Percentiles rank a stretch among this genome's conserved stretches.
phyloP scores from a whole-genome alignment of 2,329 filamentous ascomycete genomes.

The Plenodomus lindquistii region DNA sequence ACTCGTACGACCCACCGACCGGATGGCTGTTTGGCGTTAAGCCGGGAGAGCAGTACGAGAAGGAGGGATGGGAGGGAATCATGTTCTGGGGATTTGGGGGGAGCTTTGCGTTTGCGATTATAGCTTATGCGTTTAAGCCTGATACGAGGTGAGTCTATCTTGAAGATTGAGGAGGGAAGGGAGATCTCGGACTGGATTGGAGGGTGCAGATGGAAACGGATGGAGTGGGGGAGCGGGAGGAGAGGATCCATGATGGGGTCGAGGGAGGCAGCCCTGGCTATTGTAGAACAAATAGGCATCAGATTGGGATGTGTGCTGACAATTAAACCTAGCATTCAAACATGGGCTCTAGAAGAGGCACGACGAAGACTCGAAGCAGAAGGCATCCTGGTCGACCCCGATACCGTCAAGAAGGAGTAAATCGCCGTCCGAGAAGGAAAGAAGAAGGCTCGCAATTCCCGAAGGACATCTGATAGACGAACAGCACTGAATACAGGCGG shows the following conservation, averaged over 20 bases:
- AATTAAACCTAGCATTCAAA: slow-evolving; percentile 77
- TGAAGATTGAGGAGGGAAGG: not conserved
- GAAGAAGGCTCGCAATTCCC: not conserved
- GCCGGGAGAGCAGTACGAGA: slow-evolving; percentile 92
- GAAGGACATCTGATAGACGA: not conserved
- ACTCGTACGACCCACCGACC: slow-evolving; percentile 84
- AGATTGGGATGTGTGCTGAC: too few species aligned
- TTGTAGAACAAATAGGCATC: not conserved
- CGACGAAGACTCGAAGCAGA: slow-evolving; percentile 92
- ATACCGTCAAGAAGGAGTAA: slow-evolving; percentile 53
- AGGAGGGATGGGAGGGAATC: slow-evolving; percentile 92
- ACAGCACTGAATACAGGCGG: not conserved
- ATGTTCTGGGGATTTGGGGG: slow-evolving; percentile 86
- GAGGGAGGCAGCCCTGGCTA: not conserved
- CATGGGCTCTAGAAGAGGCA: slow-evolving; percentile 97
- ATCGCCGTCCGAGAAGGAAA: not conserved
- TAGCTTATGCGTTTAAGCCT: slow-evolving; percentile 94
- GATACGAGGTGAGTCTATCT: slow-evolving; percentile 85
- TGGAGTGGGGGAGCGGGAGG: not conserved
- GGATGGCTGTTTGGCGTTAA: slow-evolving; percentile 95
- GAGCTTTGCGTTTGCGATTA: slow-evolving; percentile 69
- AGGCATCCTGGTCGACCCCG: slow-evolving; percentile 84
- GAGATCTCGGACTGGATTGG: not conserved
- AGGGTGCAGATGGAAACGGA: not conserved
- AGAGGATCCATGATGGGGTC: not conserved